Evolutionary conservation across 2,329 filamentous ascomycete genomes (phyloP), one percentile per base, ranked within the genome.

Genomic region (Cordyceps militaris): DNA sequence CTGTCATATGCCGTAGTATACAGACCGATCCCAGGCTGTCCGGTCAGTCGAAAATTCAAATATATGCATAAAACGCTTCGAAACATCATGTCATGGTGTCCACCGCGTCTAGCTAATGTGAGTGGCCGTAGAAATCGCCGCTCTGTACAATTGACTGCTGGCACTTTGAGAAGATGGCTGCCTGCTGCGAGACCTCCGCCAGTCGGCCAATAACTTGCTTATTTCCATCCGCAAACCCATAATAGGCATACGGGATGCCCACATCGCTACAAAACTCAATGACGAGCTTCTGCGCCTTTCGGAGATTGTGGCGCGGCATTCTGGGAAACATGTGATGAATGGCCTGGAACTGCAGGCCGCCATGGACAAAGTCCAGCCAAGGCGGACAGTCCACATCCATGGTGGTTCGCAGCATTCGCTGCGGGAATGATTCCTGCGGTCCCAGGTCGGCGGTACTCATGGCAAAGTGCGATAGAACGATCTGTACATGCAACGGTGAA

Each of bases 371-470:
- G 68, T 96, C 91, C 13, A 96, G 78, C 91, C 91, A 96, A 13
- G 81, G 78, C 0, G 91, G 89, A 67, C 91, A 96, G 68, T 94
- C 90, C 23, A 96, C 85, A 62, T 96, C 91, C 91, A 96, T 96
- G 13, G 91, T 96, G 1, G 91, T 96, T 63, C 92, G 86, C 47
- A 96, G 79, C 87, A 95, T 94, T 70, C 87, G 89, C 72, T 96
- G 91, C 0, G 91, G 85, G 70, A 96, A 96, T 0, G 89, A 94
- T 70, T 96, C 91, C 53, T 86, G 79, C 1, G 88, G 84, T 0
- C 92, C 92, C 13, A 96, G 78, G 65, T 96, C 90, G 11, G 89
- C 82, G 0, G 91, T 96, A 64, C 89, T 93, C 91, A 96, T 96
- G 63, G 89, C 89, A 71, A 95, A 96, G 72, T 96, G 91, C 2